phyloP scores from a whole-genome alignment of 129 eudicot genomes.

The Lactuca sativa region DNA sequence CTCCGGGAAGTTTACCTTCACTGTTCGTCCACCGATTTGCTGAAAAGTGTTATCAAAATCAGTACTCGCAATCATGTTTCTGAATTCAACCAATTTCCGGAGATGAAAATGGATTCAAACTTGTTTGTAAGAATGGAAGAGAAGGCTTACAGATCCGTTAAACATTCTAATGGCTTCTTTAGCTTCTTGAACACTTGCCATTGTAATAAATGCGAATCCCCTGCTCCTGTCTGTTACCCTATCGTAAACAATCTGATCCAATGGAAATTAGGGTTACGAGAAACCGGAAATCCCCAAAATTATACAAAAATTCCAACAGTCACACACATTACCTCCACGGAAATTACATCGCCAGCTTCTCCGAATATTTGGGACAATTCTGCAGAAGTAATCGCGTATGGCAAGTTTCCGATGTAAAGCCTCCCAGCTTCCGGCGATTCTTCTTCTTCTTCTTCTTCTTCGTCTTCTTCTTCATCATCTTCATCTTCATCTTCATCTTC shows the following conservation, averaged over 20 bases:
- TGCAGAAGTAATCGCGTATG: conserved; percentile 67
- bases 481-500: conserved; percentile 21
- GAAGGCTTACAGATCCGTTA: conserved; percentile 82
- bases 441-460: neutral
- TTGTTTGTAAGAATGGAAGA: neutral
- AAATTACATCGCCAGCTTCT: conserved; percentile 66
- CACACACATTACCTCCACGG: conserved; percentile 57
- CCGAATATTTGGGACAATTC: conserved; percentile 73
- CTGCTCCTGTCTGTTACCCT: conserved; percentile 92
- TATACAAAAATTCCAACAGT: neutral
- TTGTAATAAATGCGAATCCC: conserved; percentile 91
- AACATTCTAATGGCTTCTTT: conserved; percentile 83
- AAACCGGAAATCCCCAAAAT: conserved; percentile 1
- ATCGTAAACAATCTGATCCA: conserved; percentile 75
- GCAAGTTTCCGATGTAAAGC: conserved; percentile 84
- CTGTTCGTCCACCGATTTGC: conserved; percentile 95
- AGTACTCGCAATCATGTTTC: conserved; percentile 5
- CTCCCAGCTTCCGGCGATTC: conserved; percentile 60
- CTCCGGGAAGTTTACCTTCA: conserved; percentile 93
- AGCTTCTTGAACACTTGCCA: conserved; percentile 78
- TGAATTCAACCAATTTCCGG: neutral
- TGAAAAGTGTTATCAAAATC: conserved; percentile 26
- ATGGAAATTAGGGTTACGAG: conserved; percentile 11
- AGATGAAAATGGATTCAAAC: neutral
- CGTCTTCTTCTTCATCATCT: conserved; percentile 27